These are phyloP conservation scores for Tillandsia fasciculata DNA, from an alignment of 176 grass and related monocot species.

Conservation along the genomic window DNA sequence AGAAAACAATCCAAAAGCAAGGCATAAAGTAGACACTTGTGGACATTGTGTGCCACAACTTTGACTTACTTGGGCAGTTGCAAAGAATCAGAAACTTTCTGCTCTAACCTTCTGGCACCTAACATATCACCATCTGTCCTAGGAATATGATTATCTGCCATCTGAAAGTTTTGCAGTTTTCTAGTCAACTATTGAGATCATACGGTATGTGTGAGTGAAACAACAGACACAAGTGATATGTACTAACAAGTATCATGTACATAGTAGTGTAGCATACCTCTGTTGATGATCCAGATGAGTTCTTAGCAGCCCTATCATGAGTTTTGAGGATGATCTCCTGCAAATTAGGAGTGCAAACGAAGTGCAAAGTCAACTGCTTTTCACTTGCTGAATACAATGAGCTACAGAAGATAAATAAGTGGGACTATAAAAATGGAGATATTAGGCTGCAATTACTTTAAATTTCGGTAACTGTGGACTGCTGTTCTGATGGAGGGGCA, in stretches of 20 bases:
- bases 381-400: neutral
- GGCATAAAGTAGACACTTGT: neutral
- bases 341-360: conserved; percentile 6
- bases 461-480: conserved; percentile 12
- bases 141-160: neutral
- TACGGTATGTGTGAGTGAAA: neutral
- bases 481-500: conserved; percentile 10
- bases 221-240: neutral
- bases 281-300: conserved; percentile 6
- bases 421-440: neutral
- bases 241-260: neutral
- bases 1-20: neutral
- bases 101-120: conserved; percentile 16
- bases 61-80: conserved; percentile 15
- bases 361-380: neutral
- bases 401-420: neutral
- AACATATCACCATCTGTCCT: conserved; percentile 2
- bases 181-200: conserved; percentile 1
- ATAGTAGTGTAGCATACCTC: neutral
- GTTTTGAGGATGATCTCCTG: conserved; percentile 19
- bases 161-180: neutral
- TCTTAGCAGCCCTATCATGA: neutral
- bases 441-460: conserved; percentile 11
- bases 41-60: neutral
- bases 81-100: conserved; percentile 6